Conservation (phyloP, 2,329 filamentous ascomycete species). For the Phyllosticta paracitricarpa region DNA sequence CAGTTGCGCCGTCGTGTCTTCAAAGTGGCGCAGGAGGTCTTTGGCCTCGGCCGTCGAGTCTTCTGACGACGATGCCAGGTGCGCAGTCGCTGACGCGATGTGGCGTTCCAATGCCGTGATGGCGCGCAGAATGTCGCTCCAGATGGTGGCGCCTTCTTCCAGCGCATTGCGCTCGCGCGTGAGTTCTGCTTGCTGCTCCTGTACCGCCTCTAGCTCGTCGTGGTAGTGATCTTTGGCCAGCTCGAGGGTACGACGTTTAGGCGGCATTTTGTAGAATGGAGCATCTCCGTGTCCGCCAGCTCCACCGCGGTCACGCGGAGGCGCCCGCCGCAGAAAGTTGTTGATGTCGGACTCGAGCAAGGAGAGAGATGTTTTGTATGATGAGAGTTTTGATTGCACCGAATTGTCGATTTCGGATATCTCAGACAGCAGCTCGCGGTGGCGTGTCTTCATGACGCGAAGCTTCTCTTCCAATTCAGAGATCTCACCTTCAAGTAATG, state of each 20-base stretch:
- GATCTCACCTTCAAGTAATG: constrained; percentile 52
- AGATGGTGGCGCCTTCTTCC: constrained; percentile 56
- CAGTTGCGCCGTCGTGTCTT: constrained; percentile 45
- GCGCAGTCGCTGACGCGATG: constrained; percentile 46
- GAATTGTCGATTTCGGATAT: constrained; percentile 5
- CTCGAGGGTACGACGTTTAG: constrained; percentile 55
- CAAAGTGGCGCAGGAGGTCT: constrained; percentile 45
- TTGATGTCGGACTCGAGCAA: constrained; percentile 55
- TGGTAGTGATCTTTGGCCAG: constrained; percentile 66
- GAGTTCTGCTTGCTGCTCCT: constrained; percentile 46
- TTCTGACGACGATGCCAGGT: constrained; percentile 18
- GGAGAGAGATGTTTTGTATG: constrained; percentile 30
- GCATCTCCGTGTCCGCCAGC: background rate
- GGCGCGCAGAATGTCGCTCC: constrained; percentile 51
- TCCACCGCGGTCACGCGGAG: constrained; percentile 29
- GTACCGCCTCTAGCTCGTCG: constrained; percentile 48
- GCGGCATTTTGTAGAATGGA: constrained; percentile 25
- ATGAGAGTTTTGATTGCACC: constrained; percentile 7
- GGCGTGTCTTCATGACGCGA: constrained; percentile 42
- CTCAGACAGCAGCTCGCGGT: constrained; percentile 1
- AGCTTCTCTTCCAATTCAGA: constrained; percentile 55
- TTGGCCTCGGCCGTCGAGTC: constrained; percentile 16
- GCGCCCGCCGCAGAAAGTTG: constrained; percentile 49
- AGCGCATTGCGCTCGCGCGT: constrained; percentile 55
- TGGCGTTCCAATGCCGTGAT: constrained; percentile 56